phyloP scores from a whole-genome alignment of 2,329 filamentous ascomycete species.

The Fusarium sp. region DNA sequence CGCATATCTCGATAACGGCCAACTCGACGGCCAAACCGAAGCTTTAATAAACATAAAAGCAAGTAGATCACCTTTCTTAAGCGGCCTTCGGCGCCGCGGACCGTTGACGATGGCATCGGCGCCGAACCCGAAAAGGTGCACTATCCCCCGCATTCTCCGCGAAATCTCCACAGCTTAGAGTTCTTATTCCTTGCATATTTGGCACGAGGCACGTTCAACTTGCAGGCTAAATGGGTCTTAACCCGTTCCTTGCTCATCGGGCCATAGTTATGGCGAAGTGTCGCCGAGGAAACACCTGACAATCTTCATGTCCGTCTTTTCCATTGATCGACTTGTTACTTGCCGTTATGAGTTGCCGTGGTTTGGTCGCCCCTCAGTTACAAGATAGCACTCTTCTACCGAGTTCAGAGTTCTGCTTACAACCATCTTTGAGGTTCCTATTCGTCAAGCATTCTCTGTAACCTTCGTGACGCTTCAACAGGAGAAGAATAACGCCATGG shows the following conservation, averaged over 20 bases:
- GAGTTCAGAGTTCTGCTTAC: too few relatives aligned
- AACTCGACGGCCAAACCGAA: rapidly evolving
- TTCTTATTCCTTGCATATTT: not conserved
- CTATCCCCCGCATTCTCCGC: constrained; percentile 16
- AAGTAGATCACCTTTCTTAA: not conserved
- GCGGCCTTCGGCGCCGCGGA: constrained; percentile 19
- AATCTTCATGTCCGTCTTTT: not conserved
- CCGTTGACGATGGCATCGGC: not conserved
- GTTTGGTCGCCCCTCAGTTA: not conserved
- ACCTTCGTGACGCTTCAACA: not conserved
- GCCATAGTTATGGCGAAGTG: not conserved
- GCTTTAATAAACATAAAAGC: constrained; percentile 9
- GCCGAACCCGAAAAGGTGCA: constrained; percentile 19
- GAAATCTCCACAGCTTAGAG: not conserved
- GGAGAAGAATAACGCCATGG: not conserved
- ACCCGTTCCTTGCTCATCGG: not conserved
- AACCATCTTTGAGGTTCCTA: not conserved
- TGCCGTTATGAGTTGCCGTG: not conserved
- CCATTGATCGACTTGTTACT: not conserved
- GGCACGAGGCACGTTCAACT: not conserved
- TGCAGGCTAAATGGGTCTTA: not conserved
- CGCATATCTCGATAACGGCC: not conserved
- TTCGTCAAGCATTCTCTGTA: not conserved
- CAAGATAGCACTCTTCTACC: not conserved
- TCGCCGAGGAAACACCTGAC: not conserved